Conservation (phyloP, 2,329 filamentous ascomycete genomes). For the Trichoderma sp. region DNA sequence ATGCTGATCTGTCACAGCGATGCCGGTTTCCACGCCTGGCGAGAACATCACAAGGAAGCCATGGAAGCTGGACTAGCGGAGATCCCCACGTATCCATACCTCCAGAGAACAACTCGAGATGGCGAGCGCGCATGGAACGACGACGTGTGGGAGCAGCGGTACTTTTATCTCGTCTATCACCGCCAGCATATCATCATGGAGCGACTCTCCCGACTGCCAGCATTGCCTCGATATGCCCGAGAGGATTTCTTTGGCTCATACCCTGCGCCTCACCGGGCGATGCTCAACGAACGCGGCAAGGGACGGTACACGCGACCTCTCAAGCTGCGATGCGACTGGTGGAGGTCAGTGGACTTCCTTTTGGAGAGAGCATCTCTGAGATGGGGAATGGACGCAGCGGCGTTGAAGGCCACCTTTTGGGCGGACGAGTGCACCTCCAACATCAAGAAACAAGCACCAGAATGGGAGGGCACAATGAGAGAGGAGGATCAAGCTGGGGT, state of each 20-base stretch:
- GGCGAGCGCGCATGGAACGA: constrained; percentile 22
- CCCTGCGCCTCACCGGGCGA: constrained; percentile 6
- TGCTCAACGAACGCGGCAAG: background rate
- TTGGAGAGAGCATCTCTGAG: constrained; percentile 17
- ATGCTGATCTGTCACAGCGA: constrained; percentile 26
- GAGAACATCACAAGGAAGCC: constrained; percentile 26
- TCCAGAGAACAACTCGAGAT: background rate
- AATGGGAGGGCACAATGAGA: background rate
- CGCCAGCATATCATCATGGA: constrained; percentile 23
- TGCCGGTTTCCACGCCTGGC: constrained; percentile 25
- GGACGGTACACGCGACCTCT: constrained; percentile 14
- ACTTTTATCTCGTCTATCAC: constrained; percentile 27
- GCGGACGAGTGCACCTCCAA: background rate
- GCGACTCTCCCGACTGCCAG: background rate
- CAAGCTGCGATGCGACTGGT: constrained; percentile 20
- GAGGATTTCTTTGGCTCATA: constrained; percentile 15
- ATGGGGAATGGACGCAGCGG: background rate
- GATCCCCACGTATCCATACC: constrained; percentile 21
- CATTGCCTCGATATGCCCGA: constrained; percentile 9
- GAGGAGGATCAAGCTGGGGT: background rate
- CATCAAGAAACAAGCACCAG: background rate
- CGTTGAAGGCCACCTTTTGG: constrained; percentile 19
- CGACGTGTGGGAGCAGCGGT: constrained; percentile 26
- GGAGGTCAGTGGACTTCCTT: constrained; percentile 19
- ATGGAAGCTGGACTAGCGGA: constrained; percentile 23